These are phyloP conservation scores for Saccharomyces kudriavzevii DNA, from an alignment of 805 yeast species.

Conservation along the genomic window DNA sequence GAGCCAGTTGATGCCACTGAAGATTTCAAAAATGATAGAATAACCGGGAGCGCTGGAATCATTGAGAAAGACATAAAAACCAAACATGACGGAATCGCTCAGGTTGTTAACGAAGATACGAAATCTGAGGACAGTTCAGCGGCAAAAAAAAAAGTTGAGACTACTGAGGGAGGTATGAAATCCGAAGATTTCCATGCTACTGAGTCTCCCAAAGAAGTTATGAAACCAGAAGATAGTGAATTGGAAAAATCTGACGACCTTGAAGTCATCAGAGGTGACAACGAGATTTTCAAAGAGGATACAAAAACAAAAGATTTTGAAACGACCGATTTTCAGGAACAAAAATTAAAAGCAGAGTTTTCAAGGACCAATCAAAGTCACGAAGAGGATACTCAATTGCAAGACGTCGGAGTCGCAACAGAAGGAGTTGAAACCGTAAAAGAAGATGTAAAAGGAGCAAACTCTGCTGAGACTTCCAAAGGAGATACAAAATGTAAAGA, in stretches of 20 bases:
- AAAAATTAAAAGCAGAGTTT: neutral
- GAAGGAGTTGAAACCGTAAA: neutral
- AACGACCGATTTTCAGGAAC: neutral
- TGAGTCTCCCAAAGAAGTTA: conserved; percentile 5
- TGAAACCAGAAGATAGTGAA: conserved; percentile 2
- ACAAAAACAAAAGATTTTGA: neutral
- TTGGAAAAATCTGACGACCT: neutral
- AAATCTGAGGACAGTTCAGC: neutral
- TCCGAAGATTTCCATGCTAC: neutral
- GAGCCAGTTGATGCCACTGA: neutral
- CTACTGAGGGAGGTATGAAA: neutral
- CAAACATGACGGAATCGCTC: conserved; percentile 3
- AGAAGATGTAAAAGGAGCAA: neutral
- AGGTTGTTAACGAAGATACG: neutral
- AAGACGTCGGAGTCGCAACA: neutral
- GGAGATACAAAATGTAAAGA: neutral
- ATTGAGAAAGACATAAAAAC: conserved; percentile 2
- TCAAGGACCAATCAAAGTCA: neutral
- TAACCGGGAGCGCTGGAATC: conserved; percentile 3
- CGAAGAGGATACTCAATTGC: neutral
- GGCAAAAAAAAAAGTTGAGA: conserved; percentile 4
- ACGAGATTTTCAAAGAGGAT: neutral
- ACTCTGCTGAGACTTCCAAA: neutral
- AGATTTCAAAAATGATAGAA: neutral
- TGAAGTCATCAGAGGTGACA: neutral